Percentiles rank a stretch among this genome's conserved stretches.
phyloP scores from a whole-genome alignment of 805 yeast species.

The Pichia ethanolica region DNA sequence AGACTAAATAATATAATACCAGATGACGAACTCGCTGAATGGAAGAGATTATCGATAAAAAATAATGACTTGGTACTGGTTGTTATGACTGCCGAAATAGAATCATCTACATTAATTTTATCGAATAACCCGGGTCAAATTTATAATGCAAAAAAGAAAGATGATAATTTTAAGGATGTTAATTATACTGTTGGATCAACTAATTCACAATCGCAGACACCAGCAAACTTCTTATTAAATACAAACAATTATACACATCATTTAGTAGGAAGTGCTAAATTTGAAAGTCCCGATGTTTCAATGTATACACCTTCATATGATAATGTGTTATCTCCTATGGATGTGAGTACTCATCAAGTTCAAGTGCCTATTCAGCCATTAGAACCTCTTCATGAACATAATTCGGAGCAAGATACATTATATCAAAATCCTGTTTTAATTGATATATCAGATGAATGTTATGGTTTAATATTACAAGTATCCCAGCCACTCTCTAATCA shows the following conservation, averaged over 20 bases:
- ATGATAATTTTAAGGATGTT: constrained; percentile 16
- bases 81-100: constrained; percentile 59
- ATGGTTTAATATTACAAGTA: constrained; percentile 50
- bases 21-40: constrained; percentile 72
- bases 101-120: constrained; percentile 38
- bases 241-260: constrained; percentile 4
- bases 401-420: background rate
- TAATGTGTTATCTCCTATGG: constrained; percentile 21
- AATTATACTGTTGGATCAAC: constrained; percentile 24
- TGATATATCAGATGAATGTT: constrained; percentile 43
- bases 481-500: constrained; percentile 65
- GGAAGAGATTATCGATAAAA: constrained; percentile 65
- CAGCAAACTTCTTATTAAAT: constrained; percentile 6
- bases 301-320: constrained; percentile 25
- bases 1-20: constrained; percentile 68
- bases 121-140: constrained; percentile 17
- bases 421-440: constrained; percentile 27
- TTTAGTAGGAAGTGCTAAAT: constrained; percentile 8
- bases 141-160: constrained; percentile 1
- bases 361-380: constrained; percentile 7
- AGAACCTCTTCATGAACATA: constrained; percentile 5
- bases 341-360: constrained; percentile 7
- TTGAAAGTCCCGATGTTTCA: constrained; percentile 25
- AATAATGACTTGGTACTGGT: constrained; percentile 51
- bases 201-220: constrained; percentile 18